Percentiles rank a stretch among this genome's conserved stretches.
Evolutionary conservation across 2,329 filamentous ascomycete species (phyloP).

Genomic region (Diaporthe caulivora): DNA sequence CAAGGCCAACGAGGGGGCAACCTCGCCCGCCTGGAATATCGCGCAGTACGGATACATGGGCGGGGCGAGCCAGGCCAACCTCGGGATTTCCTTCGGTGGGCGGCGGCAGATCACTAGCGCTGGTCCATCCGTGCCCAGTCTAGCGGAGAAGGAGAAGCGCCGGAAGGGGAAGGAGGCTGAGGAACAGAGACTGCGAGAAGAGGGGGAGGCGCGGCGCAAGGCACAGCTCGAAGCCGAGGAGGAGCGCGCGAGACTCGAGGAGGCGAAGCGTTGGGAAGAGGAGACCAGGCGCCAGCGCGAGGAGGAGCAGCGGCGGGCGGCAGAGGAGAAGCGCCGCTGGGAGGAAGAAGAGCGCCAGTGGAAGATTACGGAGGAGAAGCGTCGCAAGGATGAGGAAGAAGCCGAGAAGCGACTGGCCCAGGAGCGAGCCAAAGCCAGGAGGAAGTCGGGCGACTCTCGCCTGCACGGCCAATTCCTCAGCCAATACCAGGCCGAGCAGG

Average conservation of each 20-base stretch:
- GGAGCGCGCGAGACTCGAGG: slow-evolving; percentile 69
- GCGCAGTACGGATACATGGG: slow-evolving; percentile 99
- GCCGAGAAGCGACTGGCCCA: slow-evolving; percentile 76
- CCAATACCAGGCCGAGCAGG: slow-evolving; percentile 84
- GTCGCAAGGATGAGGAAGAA: slow-evolving; percentile 78
- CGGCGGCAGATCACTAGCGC: slow-evolving; percentile 92
- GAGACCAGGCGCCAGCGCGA: slow-evolving; percentile 72
- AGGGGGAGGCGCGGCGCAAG: slow-evolving; percentile 61
- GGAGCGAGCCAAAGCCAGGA: slow-evolving; percentile 72
- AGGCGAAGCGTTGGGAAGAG: slow-evolving; percentile 76
- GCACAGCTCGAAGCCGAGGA: slow-evolving; percentile 70
- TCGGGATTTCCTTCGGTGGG: slow-evolving; percentile 92
- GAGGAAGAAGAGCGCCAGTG: slow-evolving; percentile 82
- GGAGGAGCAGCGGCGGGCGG: slow-evolving; percentile 69
- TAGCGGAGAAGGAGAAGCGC: slow-evolving; percentile 85
- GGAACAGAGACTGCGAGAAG: slow-evolving; percentile 71
- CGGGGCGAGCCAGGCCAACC: slow-evolving; percentile 93
- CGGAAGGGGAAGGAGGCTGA: slow-evolving; percentile 69
- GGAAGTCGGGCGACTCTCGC: slow-evolving; percentile 70
- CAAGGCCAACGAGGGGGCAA: slow-evolving; percentile 82
- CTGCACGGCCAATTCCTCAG: slow-evolving; percentile 87
- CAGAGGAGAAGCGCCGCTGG: slow-evolving; percentile 80
- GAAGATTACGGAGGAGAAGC: slow-evolving; percentile 78
- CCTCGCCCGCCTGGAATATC: slow-evolving; percentile 96
- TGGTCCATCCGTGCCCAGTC: slow-evolving; percentile 80